Conservation (phyloP, 2,329 filamentous ascomycete species). For the Colletotrichum sp. region DNA sequence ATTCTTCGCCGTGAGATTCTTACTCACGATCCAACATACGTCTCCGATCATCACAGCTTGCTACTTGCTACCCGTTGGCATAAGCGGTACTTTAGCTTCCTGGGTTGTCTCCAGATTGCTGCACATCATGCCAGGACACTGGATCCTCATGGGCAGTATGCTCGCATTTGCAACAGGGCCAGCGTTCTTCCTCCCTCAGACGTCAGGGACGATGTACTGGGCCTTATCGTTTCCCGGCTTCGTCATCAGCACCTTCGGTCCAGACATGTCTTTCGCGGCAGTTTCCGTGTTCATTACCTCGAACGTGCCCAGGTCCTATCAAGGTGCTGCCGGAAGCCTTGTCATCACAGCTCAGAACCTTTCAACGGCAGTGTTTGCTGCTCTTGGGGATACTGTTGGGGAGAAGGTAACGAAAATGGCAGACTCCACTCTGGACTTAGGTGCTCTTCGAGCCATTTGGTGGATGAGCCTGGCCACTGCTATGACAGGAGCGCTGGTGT, state of each 20-base stretch:
- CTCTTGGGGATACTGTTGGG: fast-evolving
- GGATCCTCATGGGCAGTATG: neutral
- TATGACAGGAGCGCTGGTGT: neutral
- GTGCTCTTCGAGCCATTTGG: neutral
- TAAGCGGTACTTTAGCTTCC: neutral
- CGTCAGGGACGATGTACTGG: neutral
- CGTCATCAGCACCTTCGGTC: neutral
- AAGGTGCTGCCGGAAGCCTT: neutral
- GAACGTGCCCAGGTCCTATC: neutral
- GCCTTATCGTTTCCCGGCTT: neutral
- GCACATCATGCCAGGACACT: neutral
- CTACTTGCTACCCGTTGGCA: neutral
- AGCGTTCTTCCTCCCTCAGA: neutral
- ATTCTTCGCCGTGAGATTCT: neutral
- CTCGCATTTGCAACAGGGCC: neutral
- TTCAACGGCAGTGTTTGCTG: neutral
- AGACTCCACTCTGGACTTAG: neutral
- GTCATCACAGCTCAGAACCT: neutral
- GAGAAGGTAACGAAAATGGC: neutral
- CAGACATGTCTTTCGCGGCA: neutral
- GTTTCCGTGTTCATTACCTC: neutral
- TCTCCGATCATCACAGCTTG: neutral
- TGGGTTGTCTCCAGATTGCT: neutral
- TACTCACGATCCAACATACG: neutral
- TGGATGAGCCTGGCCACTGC: neutral